Percentiles rank a stretch among this genome's conserved stretches.
phyloP scores from a whole-genome alignment of 371 early-diverging fungal species.

The Mucor saturninus region DNA sequence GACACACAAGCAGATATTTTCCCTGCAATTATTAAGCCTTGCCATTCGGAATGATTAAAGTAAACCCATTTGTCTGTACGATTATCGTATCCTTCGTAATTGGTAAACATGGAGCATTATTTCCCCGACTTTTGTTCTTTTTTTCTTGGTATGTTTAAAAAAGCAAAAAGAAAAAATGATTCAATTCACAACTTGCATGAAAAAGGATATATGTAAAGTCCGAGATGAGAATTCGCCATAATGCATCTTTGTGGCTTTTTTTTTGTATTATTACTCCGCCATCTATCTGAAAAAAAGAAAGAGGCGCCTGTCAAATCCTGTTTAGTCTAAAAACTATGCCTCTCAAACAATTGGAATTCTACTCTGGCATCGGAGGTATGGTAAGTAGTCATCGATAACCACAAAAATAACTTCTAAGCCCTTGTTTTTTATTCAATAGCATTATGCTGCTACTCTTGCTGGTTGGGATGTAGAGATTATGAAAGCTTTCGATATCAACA shows the following conservation, averaged over 20 bases:
- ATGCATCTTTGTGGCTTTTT: too few species aligned
- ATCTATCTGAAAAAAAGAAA: too few species aligned
- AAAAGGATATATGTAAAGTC: constrained; percentile 3
- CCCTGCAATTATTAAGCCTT: constrained; percentile 8
- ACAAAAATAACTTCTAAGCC: not conserved
- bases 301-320: not conserved
- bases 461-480: constrained; percentile 63
- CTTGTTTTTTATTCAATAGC: constrained; percentile 39
- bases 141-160: not conserved
- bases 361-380: constrained; percentile 78
- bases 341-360: constrained; percentile 67
- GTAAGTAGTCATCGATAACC: constrained; percentile 34
- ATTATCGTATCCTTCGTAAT: not conserved
- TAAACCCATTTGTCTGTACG: not conserved
- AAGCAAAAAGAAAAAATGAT: constrained; percentile 3
- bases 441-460: constrained; percentile 73
- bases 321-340: constrained; percentile 24
- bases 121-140: not conserved
- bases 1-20: constrained; percentile 21
- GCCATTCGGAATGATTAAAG: constrained; percentile 8
- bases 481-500: constrained; percentile 83
- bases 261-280: too few species aligned
- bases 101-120: constrained; percentile 1
- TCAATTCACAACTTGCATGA: not conserved
- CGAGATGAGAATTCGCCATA: not conserved